A percentile compares a stretch with the other conserved stretches of the same genome.
These are phyloP conservation scores for Ophiostoma fasciatum DNA, from an alignment of 2,329 filamentous ascomycete species.

Conservation along the genomic window DNA sequence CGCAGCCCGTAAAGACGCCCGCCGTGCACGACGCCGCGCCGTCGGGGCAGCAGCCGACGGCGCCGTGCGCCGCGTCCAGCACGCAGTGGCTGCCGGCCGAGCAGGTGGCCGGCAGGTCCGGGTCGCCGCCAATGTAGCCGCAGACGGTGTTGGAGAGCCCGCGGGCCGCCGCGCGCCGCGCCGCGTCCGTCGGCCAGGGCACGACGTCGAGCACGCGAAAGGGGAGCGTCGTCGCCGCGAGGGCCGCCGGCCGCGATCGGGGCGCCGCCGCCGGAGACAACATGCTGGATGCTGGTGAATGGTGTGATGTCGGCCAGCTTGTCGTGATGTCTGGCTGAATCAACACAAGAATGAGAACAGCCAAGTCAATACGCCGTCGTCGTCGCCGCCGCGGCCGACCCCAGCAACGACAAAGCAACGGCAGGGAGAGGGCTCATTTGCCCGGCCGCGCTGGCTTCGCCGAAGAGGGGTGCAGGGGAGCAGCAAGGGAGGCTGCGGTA, in stretches of 20 bases:
- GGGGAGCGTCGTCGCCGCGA: conserved; percentile 15
- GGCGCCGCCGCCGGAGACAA: conserved; percentile 6
- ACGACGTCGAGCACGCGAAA: conserved; percentile 18
- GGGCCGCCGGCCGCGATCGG: conserved; percentile 14
- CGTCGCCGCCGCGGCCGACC: no score
- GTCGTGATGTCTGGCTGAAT: no score
- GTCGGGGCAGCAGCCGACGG: conserved; percentile 31
- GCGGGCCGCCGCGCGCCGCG: no score
- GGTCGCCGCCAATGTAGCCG: conserved; percentile 39
- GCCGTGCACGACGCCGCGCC: conserved; percentile 31
- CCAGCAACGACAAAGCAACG: no score
- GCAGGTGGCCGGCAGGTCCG: conserved; percentile 39
- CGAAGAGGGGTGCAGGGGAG: no score
- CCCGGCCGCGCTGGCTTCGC: no score
- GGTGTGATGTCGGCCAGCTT: no score
- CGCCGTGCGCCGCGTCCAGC: conserved; percentile 24
- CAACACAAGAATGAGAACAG: no score
- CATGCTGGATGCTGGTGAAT: no score
- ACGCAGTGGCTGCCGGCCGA: conserved; percentile 43
- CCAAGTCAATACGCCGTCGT: no score
- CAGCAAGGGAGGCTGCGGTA: no score
- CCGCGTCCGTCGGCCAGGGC: conserved; percentile 21
- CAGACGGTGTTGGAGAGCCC: conserved; percentile 44
- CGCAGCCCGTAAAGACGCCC: conserved; percentile 43
- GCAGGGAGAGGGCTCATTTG: no score